A percentile compares a stretch with the other conserved stretches of the same genome.
Evolutionary conservation across 169 alveolate species (phyloP).

Genomic region (Blepharisma undulans): DNA sequence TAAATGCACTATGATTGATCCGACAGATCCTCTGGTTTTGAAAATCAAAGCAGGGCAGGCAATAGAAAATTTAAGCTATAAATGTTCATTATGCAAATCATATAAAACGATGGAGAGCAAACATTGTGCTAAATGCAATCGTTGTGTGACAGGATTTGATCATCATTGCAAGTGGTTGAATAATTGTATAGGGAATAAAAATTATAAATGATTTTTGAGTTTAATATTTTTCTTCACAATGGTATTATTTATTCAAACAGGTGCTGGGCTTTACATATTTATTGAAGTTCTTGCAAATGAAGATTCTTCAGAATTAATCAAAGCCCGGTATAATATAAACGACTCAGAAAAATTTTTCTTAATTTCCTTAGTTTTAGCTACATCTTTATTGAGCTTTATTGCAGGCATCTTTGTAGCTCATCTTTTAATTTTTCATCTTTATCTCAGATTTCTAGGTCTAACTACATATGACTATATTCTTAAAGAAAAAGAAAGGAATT

Average conservation of each 20-base stretch:
- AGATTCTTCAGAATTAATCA: neutral
- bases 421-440: conserved; percentile 52
- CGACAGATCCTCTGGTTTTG: neutral
- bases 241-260: neutral
- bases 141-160: conserved; percentile 87
- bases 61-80: neutral
- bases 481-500: neutral
- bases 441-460: conserved; percentile 48
- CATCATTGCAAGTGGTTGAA: conserved; percentile 92
- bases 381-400: neutral
- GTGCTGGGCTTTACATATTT: neutral
- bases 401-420: conserved; percentile 26
- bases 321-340: neutral
- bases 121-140: conserved; percentile 89
- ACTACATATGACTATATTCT: conserved; percentile 63
- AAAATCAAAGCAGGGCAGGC: neutral
- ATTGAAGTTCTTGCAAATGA: neutral
- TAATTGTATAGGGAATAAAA: conserved; percentile 85
- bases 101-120: conserved; percentile 36
- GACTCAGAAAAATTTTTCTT: neutral
- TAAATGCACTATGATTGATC: neutral
- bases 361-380: neutral
- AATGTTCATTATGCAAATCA: neutral
- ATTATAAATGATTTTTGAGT: conserved; percentile 31
- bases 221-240: neutral